Percentiles rank a stretch among this genome's conserved stretches.
phyloP scores from a whole-genome alignment of 2,329 filamentous ascomycete species.

The Cadophora gregata region DNA sequence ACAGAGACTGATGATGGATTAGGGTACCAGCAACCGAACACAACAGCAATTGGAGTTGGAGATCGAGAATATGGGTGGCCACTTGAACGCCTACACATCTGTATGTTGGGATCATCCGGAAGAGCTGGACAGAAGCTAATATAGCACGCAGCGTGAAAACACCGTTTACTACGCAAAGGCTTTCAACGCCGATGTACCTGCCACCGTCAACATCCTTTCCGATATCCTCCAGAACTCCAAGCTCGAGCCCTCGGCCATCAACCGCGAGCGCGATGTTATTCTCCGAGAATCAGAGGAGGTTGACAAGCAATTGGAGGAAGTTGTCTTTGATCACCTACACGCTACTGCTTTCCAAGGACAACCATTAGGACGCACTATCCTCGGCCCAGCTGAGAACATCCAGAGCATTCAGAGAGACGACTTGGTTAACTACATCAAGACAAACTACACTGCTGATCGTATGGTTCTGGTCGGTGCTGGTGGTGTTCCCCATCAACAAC shows the following conservation, averaged over 20 bases:
- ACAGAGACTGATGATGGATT: slow-evolving; percentile 35
- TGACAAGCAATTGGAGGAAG: slow-evolving; percentile 99
- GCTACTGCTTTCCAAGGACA: slow-evolving; percentile 97
- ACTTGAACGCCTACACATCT: slow-evolving; percentile 99
- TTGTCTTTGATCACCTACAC: slow-evolving; percentile 98
- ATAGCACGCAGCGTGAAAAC: slow-evolving; percentile 79
- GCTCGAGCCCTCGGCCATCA: slow-evolving; percentile 89
- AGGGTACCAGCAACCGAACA: slow-evolving; percentile 92
- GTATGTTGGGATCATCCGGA: slow-evolving; percentile 60
- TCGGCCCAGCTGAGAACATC: slow-evolving; percentile 98
- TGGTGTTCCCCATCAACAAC: slow-evolving; percentile 89
- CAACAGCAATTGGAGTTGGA: slow-evolving; percentile 98
- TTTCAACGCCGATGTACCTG: slow-evolving; percentile 96
- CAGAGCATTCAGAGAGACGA: slow-evolving; percentile 92
- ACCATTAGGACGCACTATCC: slow-evolving; percentile 94
- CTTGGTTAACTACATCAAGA: slow-evolving; percentile 96
- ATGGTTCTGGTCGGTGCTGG: slow-evolving; percentile 98
- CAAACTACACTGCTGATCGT: slow-evolving; percentile 98
- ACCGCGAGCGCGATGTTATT: slow-evolving; percentile 98
- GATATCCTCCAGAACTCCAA: slow-evolving; percentile 99
- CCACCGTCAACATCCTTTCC: slow-evolving; percentile 96
- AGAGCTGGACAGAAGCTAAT: slow-evolving; percentile 32
- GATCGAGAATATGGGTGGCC: slow-evolving; percentile 99
- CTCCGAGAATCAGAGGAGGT: slow-evolving; percentile 99
- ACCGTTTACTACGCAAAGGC: slow-evolving; percentile 99